Evolutionary conservation across 345 rosid genomes (phyloP).

Genomic region (Populus pruinosa): DNA sequence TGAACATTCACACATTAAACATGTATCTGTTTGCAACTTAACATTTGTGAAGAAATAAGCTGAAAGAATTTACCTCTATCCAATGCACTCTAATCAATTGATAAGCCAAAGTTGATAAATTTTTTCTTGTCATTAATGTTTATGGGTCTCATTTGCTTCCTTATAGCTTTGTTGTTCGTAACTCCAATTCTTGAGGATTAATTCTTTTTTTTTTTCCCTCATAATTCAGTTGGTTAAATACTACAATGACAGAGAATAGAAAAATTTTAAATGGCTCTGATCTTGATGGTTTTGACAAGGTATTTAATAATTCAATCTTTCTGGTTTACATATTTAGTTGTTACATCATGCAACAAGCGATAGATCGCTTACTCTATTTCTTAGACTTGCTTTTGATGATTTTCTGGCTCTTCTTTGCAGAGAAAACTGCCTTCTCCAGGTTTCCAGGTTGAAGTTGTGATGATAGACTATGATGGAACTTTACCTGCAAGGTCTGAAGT

Average conservation of each 20-base stretch:
- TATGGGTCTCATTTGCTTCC: neutral
- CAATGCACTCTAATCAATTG: neutral
- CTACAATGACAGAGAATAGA: conserved; percentile 77
- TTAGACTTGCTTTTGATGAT: neutral
- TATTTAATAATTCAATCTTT: neutral
- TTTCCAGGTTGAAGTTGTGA: conserved; percentile 72
- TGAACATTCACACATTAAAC: neutral
- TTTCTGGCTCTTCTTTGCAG: conserved; percentile 30
- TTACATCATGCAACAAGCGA: neutral
- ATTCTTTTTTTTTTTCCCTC: neutral
- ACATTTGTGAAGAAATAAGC: neutral
- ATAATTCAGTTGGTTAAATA: conserved; percentile 73
- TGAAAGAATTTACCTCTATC: neutral
- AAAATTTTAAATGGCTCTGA: conserved; percentile 54
- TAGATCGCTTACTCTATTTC: neutral
- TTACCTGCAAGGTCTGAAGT: conserved; percentile 8
- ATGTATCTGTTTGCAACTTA: neutral
- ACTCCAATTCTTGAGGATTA: neutral
- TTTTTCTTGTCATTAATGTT: neutral
- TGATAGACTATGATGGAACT: conserved; percentile 29
- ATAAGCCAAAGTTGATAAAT: neutral
- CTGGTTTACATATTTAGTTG: neutral
- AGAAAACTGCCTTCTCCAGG: conserved; percentile 86
- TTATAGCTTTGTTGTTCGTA: neutral
- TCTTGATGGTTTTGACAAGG: conserved; percentile 93